Base-by-base conservation (phyloP, 2,329 filamentous ascomycete species). In the Sarocladium strictum region DNA sequence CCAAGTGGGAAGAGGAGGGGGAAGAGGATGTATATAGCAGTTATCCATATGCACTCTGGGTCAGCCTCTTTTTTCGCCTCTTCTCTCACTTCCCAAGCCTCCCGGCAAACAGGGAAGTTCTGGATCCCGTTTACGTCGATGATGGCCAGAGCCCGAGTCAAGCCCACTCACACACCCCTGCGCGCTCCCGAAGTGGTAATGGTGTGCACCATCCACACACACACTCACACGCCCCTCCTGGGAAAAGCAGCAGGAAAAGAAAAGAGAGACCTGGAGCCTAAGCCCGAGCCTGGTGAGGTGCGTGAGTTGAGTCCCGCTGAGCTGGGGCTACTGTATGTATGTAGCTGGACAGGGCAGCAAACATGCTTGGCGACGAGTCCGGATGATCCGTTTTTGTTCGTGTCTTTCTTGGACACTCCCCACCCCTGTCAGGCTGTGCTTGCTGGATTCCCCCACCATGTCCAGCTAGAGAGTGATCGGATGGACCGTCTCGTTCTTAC, bases 21-120 rank as follows among this genome's bases (percentile, higher is more conserved):
- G 24, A 43, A 24, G 40, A 21, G 9, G 40, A 24, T 7, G 15
- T 24, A 23, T 43, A 24, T 43, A n/a, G n/a, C n/a, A n/a, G n/a
- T n/a, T n/a, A 32, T 32, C 27, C 17, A 35, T 35, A 51, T 24
- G 47, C 14, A 33, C 19, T 7, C 24, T 43, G 7, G 9, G 19
- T 3, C 11, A 5, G 14, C 21, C 6, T 23, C 26, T 33, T 23
- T n/a, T n/a, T n/a, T n/a, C n/a, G n/a, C n/a, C 9, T 19, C 47
- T 4, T 24, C 47, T 17, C 47, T 45, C 40, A 7, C 29, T 32
- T 12, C 12, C 40, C 43, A 49, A 11, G 23, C n/a, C 24, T 32
- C 29, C 47, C 47, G 47, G 47, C 47, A 51, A 51, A 51, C 47
- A 51, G 47, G 47, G 47, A 51, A 51, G 27, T 51, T 51, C 47